Conservation (phyloP, 2,329 filamentous ascomycete genomes). For the Clonostachys sp. region DNA sequence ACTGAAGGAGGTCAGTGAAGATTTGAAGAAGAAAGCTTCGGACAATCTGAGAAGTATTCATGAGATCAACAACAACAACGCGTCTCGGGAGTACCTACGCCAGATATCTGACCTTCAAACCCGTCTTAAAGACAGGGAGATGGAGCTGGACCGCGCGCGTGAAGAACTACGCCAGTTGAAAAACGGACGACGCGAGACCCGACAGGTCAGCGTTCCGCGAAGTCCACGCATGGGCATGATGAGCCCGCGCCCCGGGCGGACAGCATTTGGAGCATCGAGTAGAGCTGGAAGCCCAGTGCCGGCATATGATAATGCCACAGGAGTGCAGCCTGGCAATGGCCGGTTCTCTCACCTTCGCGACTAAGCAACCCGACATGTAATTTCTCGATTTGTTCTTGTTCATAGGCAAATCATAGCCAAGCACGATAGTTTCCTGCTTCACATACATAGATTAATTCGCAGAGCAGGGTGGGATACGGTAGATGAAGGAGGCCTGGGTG, state of each 20-base stretch:
- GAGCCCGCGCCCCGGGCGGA: constrained; percentile 32
- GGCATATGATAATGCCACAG: neutral
- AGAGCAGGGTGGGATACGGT: no score
- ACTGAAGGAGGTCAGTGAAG: constrained; percentile 33
- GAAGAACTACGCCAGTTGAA: constrained; percentile 44
- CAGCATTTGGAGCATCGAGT: constrained; percentile 27
- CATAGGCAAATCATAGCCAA: no score
- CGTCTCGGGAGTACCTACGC: constrained; percentile 24
- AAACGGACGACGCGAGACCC: constrained; percentile 49
- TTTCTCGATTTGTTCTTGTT: no score
- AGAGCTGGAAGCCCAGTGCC: constrained; percentile 45
- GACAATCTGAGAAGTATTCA: constrained; percentile 43
- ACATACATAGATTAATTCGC: no score
- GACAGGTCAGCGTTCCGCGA: constrained; percentile 50
- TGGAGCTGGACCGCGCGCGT: constrained; percentile 38
- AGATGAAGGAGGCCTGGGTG: no score
- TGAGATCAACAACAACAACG: constrained; percentile 32
- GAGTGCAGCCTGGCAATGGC: neutral
- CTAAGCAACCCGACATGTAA: no score
- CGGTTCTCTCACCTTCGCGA: neutral
- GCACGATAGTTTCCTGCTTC: no score
- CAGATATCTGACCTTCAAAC: constrained; percentile 34
- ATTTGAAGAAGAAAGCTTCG: constrained; percentile 33
- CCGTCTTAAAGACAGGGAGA: constrained; percentile 43
- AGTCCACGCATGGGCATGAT: constrained; percentile 51